Evolutionary conservation across 106 monocot genomes (phyloP).

Genomic region (Dendrobium officinale): DNA sequence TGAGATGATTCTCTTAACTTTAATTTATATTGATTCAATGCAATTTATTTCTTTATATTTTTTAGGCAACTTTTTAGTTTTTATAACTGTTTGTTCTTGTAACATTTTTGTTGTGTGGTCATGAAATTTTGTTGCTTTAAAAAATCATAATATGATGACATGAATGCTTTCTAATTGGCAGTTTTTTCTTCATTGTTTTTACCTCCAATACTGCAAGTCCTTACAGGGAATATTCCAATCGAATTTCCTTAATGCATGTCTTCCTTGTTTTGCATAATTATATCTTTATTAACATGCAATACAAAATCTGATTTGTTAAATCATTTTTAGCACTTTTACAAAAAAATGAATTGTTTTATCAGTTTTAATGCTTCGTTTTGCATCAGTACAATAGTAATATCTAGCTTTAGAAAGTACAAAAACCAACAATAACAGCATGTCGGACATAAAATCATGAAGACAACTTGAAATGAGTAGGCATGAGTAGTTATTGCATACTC

Average conservation of each 20-base stretch:
- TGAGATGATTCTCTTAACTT: too few species aligned
- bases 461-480: background rate
- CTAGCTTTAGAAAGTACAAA: background rate
- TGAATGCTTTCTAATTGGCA: background rate
- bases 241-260: background rate
- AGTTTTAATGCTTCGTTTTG: background rate
- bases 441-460: background rate
- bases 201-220: background rate
- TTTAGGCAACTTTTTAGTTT: too few species aligned
- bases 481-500: background rate
- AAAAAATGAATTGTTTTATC: background rate
- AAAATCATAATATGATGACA: too few species aligned
- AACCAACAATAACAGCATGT: background rate
- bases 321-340: too few species aligned
- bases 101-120: too few species aligned
- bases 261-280: background rate
- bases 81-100: too few species aligned
- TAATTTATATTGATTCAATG: too few species aligned
- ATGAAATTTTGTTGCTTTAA: too few species aligned
- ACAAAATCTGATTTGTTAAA: background rate
- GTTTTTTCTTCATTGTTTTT: background rate
- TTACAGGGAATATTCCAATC: background rate
- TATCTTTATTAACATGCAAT: background rate
- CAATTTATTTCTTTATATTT: too few species aligned
- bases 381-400: background rate